These are phyloP conservation scores for Eucalyptus lansdowneana DNA, from an alignment of 345 rosid genomes.

Conservation along the genomic window DNA sequence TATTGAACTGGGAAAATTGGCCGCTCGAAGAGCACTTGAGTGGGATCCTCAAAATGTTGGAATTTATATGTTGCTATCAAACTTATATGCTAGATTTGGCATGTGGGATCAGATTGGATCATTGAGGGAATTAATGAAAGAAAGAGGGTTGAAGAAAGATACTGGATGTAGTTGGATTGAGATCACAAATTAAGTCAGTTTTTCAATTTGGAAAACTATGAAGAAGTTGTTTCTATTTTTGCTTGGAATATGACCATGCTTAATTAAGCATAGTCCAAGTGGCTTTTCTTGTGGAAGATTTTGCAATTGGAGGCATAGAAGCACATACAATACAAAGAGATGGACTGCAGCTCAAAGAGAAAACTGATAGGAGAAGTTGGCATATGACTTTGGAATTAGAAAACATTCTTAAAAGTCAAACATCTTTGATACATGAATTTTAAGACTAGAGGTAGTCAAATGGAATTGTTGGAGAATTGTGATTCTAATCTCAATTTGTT, in stretches of 20 bases:
- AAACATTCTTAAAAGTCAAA: background rate
- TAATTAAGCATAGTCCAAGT: background rate
- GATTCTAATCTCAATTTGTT: background rate
- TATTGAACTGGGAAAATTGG: conserved; percentile 35
- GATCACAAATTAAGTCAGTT: conserved; percentile 2
- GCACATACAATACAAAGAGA: background rate
- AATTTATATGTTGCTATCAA: conserved; percentile 27
- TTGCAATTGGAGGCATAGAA: background rate
- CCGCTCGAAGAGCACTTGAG: conserved; percentile 36
- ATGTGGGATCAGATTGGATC: conserved; percentile 39
- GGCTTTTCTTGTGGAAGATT: background rate
- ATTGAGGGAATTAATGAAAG: conserved; percentile 24
- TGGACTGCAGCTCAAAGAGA: background rate
- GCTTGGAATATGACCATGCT: background rate
- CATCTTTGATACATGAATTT: background rate
- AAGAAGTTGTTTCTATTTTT: background rate
- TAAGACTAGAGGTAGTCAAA: background rate
- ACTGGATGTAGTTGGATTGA: conserved; percentile 43
- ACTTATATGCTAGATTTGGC: conserved; percentile 32
- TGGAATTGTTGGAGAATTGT: background rate
- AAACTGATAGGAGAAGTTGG: background rate
- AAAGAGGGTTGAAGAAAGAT: conserved; percentile 29
- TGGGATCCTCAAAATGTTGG: conserved; percentile 39
- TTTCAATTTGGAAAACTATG: background rate
- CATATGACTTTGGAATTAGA: background rate